phyloP scores from a whole-genome alignment of 2,329 filamentous ascomycete species.

The Curvularia eragrostidis region DNA sequence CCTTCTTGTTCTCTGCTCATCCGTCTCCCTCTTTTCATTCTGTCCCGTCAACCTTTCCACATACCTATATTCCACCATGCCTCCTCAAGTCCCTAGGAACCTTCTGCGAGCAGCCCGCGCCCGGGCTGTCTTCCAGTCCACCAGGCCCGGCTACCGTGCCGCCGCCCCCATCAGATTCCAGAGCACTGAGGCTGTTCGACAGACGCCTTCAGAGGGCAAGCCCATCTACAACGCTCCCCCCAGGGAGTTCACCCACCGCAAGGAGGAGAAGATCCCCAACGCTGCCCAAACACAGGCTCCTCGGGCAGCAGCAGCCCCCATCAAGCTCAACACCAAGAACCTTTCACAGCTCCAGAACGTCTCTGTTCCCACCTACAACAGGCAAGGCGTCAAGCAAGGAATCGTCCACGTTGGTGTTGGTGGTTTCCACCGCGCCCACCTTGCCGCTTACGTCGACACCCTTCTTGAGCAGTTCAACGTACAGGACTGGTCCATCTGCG shows the following conservation, averaged over 20 bases:
- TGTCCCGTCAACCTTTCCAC: background rate
- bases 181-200: constrained; percentile 17
- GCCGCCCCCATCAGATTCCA: constrained; percentile 17
- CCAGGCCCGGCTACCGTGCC: constrained; percentile 12
- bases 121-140: constrained; percentile 20
- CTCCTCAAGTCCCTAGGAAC: constrained; percentile 23
- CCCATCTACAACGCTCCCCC: constrained; percentile 16
- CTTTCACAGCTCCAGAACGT: constrained; percentile 29
- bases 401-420: constrained; percentile 41
- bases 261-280: constrained; percentile 10
- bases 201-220: constrained; percentile 9
- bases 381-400: constrained; percentile 36
- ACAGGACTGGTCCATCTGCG: constrained; percentile 40
- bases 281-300: constrained; percentile 2
- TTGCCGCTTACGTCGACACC: constrained; percentile 38
- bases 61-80: constrained; percentile 8
- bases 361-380: constrained; percentile 33
- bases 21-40: constrained; percentile 3
- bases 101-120: constrained; percentile 21
- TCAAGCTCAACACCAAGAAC: constrained; percentile 31
- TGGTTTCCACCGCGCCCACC: constrained; percentile 39
- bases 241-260: constrained; percentile 8
- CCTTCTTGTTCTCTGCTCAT: constrained; percentile 9
- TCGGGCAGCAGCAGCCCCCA: constrained; percentile 3
- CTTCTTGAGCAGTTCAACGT: constrained; percentile 35